phyloP scores from a whole-genome alignment of 306 rosid species.

The Vigna unguiculata region DNA sequence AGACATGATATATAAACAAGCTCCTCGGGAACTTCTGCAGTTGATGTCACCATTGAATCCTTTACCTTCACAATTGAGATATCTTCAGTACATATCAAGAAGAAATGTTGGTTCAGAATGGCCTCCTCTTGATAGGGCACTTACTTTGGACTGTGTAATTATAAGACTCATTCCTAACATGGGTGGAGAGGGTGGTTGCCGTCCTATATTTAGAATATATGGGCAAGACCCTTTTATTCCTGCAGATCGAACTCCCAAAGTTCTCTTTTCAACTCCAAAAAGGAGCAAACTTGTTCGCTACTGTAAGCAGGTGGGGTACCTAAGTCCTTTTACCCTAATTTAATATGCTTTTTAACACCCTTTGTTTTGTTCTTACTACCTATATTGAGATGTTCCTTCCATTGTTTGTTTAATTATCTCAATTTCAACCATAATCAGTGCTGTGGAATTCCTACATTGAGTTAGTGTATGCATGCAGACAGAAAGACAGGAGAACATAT shows the following conservation, averaged over 20 bases:
- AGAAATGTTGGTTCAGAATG: slow-evolving; percentile 90
- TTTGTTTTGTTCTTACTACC: slow-evolving; percentile 32
- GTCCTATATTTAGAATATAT: slow-evolving; percentile 94
- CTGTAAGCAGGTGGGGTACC: slow-evolving; percentile 77
- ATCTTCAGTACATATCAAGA: slow-evolving; percentile 93
- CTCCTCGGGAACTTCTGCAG: slow-evolving; percentile 89
- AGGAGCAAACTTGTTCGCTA: slow-evolving; percentile 80
- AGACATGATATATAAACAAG: slow-evolving; percentile 95
- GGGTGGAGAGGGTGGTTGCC: slow-evolving; percentile 90
- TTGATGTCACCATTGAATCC: slow-evolving; percentile 95
- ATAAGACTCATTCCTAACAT: slow-evolving; percentile 78
- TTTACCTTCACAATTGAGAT: slow-evolving; percentile 90
- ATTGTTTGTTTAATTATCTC: slow-evolving; percentile 27
- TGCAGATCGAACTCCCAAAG: slow-evolving; percentile 83
- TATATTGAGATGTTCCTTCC: slow-evolving; percentile 27
- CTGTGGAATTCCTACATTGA: slow-evolving; percentile 12
- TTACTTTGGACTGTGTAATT: slow-evolving; percentile 85
- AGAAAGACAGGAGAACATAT: not conserved
- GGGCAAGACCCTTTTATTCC: slow-evolving; percentile 96
- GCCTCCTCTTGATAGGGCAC: slow-evolving; percentile 96
- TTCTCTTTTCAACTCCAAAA: slow-evolving; percentile 92
- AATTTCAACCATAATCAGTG: not conserved
- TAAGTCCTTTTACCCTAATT: slow-evolving; percentile 35
- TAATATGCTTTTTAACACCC: slow-evolving; percentile 16
- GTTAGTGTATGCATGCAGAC: no score